Evolutionary conservation across 2,329 filamentous ascomycete species (phyloP).

Genomic region (Colletotrichum gigasporum): DNA sequence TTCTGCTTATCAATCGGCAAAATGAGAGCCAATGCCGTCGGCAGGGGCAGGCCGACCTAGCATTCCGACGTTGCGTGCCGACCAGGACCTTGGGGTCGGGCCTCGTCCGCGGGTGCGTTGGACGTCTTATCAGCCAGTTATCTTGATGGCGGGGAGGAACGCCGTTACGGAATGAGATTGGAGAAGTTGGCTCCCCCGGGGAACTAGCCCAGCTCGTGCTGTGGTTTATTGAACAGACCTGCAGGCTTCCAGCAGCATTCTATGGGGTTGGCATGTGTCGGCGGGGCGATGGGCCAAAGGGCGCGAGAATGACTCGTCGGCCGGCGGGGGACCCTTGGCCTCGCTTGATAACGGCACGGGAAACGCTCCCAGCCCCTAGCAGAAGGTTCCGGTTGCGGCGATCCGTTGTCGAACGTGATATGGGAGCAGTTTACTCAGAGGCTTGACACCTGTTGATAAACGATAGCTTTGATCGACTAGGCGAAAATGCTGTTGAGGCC

Average conservation of each 20-base stretch:
- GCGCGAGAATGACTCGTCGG: slow-evolving; percentile 11
- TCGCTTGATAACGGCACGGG: slow-evolving; percentile 18
- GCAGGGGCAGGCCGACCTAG: not conserved
- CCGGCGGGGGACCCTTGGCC: slow-evolving; percentile 4
- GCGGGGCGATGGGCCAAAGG: slow-evolving; percentile 14
- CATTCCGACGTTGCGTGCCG: not conserved
- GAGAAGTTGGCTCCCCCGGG: not conserved
- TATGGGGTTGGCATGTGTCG: slow-evolving; percentile 15
- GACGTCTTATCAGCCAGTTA: slow-evolving; percentile 11
- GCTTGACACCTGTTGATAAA: slow-evolving; percentile 1
- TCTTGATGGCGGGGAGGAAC: slow-evolving; percentile 1
- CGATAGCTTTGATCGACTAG: no score
- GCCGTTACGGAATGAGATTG: slow-evolving; percentile 4
- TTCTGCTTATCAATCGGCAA: slow-evolving; percentile 24
- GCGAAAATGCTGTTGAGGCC: no score
- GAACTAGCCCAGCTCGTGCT: slow-evolving; percentile 1
- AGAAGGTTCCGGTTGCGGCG: slow-evolving; percentile 28
- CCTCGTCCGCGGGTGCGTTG: not conserved
- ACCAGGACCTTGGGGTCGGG: not conserved
- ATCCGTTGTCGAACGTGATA: not conserved
- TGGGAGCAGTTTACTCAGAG: not conserved
- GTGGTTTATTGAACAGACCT: slow-evolving; percentile 1
- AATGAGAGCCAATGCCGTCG: not conserved
- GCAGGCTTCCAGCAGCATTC: slow-evolving; percentile 4
- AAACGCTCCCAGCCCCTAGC: slow-evolving; percentile 9